Conservation (phyloP, 176 grass and related monocot genomes). For the Dendrocalamus sinicus region DNA sequence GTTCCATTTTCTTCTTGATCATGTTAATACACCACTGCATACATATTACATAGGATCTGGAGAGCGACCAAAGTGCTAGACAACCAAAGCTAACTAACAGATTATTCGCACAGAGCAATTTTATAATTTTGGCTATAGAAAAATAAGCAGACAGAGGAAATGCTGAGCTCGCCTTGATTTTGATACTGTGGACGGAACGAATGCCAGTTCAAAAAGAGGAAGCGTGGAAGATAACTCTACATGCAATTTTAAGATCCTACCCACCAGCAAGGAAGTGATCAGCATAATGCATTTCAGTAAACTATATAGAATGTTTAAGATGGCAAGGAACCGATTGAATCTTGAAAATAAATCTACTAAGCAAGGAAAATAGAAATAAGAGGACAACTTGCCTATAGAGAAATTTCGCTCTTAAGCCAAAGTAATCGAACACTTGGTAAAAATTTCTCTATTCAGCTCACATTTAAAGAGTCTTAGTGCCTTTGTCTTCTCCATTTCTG, state of each 20-base stretch:
- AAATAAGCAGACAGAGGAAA: constrained; percentile 9
- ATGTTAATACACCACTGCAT: background rate
- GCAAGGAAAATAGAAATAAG: no score
- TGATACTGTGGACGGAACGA: constrained; percentile 82
- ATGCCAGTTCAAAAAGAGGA: background rate
- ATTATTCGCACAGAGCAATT: background rate
- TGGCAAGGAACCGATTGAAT: background rate
- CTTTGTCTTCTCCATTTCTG: no score
- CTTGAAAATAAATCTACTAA: background rate
- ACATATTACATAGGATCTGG: background rate
- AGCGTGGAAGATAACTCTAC: no score
- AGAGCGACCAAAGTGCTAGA: background rate
- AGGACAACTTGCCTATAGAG: no score
- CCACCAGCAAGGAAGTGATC: no score
- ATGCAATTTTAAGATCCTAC: no score
- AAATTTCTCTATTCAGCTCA: no score
- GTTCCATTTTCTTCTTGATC: background rate
- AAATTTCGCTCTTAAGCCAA: no score
- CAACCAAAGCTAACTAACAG: background rate
- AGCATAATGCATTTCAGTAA: background rate
- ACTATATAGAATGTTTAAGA: background rate
- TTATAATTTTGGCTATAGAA: background rate
- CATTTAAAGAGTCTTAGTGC: no score
- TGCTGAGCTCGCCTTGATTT: constrained; percentile 66
- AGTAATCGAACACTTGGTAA: no score